Base-by-base conservation (phyloP, 2,329 filamentous ascomycete genomes). In the Phialocephala subalpina region DNA sequence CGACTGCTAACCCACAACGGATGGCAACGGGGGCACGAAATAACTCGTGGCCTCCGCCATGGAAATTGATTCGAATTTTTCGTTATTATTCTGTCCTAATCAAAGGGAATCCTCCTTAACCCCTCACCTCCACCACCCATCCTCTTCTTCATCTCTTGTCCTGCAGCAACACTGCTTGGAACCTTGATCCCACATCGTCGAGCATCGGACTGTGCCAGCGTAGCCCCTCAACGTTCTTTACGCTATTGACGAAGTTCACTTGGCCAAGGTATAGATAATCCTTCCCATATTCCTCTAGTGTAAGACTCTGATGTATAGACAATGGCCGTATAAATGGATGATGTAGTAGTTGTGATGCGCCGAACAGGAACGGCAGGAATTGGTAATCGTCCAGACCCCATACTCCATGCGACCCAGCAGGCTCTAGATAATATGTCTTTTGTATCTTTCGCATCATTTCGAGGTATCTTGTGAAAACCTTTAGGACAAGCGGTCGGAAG, bases 351-450 rank as follows among this genome's bases (percentile, higher is more conserved):
- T 99, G 97, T 27, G 94, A 91, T 40, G 96, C 94, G 22, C 96
- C 96, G 70, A 98, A 97, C 14, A 99, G 86, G 77, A 98, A 99
- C 0, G 97, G 96, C 1, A 97, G 82, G 80, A 99, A 99, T 72
- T 97, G 94, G 80, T 99, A 97, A 78, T 99, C 96, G 75, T 99
- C 96, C 1, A 99, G 83, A 20, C 96, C 96, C 96, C 96, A 99
- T 27, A 99, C 96, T 47, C 96, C 96, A 77, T 99, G 96, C 0
- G 95, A 97, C 16, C 96, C 96, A 0, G 96, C 96, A 1, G 96
- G 96, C 76, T 99, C 96, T 59, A 99, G 89, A 76, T 99, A 99
- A 80, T 99, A 99, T 2, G 93, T 93, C 69, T 89, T 90, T 78
- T 99, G 96, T 18, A 98, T 86, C 27, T 86, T 84, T 62, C 94